Percentiles rank a stretch among this genome's conserved stretches.
These are phyloP conservation scores for Luzula sylvatica DNA, from an alignment of 176 grass and related monocot genomes.

Conservation along the genomic window DNA sequence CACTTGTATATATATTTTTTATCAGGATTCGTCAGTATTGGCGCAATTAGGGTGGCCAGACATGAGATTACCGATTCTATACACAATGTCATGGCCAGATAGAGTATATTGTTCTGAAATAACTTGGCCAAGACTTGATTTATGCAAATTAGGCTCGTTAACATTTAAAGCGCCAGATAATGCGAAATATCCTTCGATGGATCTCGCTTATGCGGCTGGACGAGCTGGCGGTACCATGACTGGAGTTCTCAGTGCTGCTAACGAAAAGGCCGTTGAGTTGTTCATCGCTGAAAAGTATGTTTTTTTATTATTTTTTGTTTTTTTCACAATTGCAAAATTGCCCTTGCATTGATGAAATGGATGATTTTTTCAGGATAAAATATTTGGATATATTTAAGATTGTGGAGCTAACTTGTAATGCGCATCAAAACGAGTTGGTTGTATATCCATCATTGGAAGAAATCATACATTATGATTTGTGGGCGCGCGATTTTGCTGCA, in stretches of 20 bases:
- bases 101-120: slow-evolving; percentile 88
- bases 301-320: slow-evolving; percentile 16
- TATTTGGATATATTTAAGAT: slow-evolving; percentile 95
- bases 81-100: slow-evolving; percentile 95
- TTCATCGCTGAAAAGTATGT: slow-evolving; percentile 90
- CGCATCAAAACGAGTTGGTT: slow-evolving; percentile 66
- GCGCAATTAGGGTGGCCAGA: slow-evolving; percentile 94
- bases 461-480: slow-evolving; percentile 86
- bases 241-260: slow-evolving; percentile 93
- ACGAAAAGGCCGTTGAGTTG: slow-evolving; percentile 97
- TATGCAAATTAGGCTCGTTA: slow-evolving; percentile 87
- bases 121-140: slow-evolving; percentile 88
- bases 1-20: slow-evolving; percentile 3
- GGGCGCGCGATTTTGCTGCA: slow-evolving; percentile 65
- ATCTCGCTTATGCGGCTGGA: slow-evolving; percentile 85
- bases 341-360: background rate
- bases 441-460: slow-evolving; percentile 62
- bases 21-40: slow-evolving; percentile 86
- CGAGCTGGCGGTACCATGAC: slow-evolving; percentile 98
- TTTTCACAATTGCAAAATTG: too few relatives aligned
- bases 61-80: slow-evolving; percentile 90
- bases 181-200: slow-evolving; percentile 88
- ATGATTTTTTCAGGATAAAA: slow-evolving; percentile 46
- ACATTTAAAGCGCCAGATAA: slow-evolving; percentile 91
- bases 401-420: slow-evolving; percentile 71